Evolutionary conservation across 2,329 filamentous ascomycete species (phyloP).

Genomic region (Ophiostoma pallidulum): DNA sequence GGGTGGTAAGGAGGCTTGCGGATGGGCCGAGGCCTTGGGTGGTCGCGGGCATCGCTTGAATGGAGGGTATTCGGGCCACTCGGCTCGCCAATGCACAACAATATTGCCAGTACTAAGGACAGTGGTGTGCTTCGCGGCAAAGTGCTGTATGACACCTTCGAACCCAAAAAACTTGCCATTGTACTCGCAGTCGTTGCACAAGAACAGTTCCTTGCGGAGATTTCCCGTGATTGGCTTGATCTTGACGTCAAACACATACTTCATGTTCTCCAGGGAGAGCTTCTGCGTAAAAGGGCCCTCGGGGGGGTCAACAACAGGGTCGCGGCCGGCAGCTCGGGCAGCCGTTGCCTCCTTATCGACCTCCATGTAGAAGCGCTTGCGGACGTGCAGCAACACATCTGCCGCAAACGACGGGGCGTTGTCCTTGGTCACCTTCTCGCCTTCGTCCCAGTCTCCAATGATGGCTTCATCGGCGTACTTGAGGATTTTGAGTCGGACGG

Average conservation of each 20-base stretch:
- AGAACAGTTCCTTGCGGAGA: conserved; percentile 62
- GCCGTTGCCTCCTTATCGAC: conserved; percentile 43
- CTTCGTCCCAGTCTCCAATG: conserved; percentile 53
- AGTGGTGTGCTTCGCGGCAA: conserved; percentile 69
- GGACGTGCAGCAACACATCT: conserved; percentile 59
- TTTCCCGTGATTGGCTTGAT: conserved; percentile 60
- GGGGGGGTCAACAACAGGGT: conserved; percentile 37
- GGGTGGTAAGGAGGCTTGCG: conserved; percentile 4
- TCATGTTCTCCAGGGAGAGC: conserved; percentile 75
- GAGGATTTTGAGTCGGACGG: conserved; percentile 55
- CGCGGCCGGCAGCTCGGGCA: conserved; percentile 35
- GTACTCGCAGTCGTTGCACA: conserved; percentile 60
- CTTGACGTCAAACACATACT: conserved; percentile 72
- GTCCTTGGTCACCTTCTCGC: conserved; percentile 52
- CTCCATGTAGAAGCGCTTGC: conserved; percentile 55
- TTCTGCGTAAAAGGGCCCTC: conserved; percentile 48
- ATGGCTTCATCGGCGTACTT: conserved; percentile 63
- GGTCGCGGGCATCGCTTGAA: conserved; percentile 54
- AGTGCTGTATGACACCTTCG: conserved; percentile 73
- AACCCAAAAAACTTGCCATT: conserved; percentile 63
- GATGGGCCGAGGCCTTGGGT: conserved; percentile 19
- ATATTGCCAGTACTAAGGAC: conserved; percentile 60
- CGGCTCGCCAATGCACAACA: conserved; percentile 69
- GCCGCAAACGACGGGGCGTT: conserved; percentile 60
- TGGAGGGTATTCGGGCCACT: conserved; percentile 69